Base-by-base conservation (phyloP, 495 filamentous ascomycete species). In the Terfezia claveryi region DNA sequence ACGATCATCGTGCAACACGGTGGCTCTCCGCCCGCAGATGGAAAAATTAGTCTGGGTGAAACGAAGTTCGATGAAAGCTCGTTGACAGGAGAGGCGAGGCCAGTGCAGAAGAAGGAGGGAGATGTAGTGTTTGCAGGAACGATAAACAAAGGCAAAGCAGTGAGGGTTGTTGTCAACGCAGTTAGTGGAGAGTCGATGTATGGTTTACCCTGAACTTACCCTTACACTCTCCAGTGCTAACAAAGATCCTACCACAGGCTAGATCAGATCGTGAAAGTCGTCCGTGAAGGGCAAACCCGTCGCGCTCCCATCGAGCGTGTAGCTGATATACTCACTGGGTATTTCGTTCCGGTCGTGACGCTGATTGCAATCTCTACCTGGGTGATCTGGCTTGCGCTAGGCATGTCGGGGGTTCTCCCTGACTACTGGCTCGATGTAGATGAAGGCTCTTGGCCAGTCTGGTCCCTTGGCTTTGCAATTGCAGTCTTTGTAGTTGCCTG, bases 401-500 rank as follows among this genome's bases (percentile, higher is more conserved):
- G 88, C 0, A 61, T 79, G 36, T 77, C 81, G 1, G 84, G 85
- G 8, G 61, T 63, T 5, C 71, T 94, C 9, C 79, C 86, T 0
- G 59, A 56, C 2, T 73, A 80, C 56, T 94, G 80, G 61, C 73
- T 84, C 10, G 80, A 82, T 51, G 65, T 70, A 37, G 70, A 75
- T 6, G 72, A 77, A 20, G 86, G 85, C 23, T 82, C 85, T 12
- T 94, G 87, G 85, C 73, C 82, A 0, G 80, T 84, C 16, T 96
- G 87, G 77, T 82, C 84, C 17, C 70, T 96, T 38, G 80, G 89
- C 54, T 96, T 96, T 64, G 84, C 89, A 0, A 94, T 95, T 58
- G 79, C 91, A 4, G 89, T 94, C 3, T 95, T 95, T 67, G 85
- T 96, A 37, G 81, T 95, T 38, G 89, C 89, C 7, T 96, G 89